Evolutionary conservation across 2,329 filamentous ascomycete species (phyloP).

Genomic region (Endothia cerciana): DNA sequence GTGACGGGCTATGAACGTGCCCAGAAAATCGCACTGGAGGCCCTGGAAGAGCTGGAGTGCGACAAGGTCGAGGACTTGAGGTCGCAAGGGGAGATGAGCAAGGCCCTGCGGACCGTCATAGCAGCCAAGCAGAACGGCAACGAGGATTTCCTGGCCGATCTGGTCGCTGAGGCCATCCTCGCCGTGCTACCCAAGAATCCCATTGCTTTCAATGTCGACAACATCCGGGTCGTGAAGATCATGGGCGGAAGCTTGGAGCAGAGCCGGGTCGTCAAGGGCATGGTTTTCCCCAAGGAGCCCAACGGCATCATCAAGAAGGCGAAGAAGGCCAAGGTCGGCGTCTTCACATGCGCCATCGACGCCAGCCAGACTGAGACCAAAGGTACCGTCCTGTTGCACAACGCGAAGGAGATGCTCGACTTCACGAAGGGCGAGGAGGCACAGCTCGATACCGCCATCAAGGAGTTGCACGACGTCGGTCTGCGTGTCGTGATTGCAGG

Average conservation of each 20-base stretch:
- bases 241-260: slow-evolving; percentile 97
- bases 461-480: slow-evolving; percentile 94
- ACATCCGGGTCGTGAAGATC: slow-evolving; percentile 98
- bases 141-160: slow-evolving; percentile 82
- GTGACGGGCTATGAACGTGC: slow-evolving; percentile 95
- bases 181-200: slow-evolving; percentile 95
- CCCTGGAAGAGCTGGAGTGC: slow-evolving; percentile 84
- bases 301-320: slow-evolving; percentile 91
- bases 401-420: slow-evolving; percentile 97
- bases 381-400: slow-evolving; percentile 94
- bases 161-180: slow-evolving; percentile 85
- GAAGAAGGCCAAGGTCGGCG: slow-evolving; percentile 89
- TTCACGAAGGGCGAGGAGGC: slow-evolving; percentile 96
- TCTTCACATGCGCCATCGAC: slow-evolving; percentile 96
- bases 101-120: slow-evolving; percentile 93
- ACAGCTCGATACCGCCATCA: slow-evolving; percentile 88
- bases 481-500: slow-evolving; percentile 91
- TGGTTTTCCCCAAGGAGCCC: slow-evolving; percentile 98
- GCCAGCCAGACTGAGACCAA: slow-evolving; percentile 97
- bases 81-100: slow-evolving; percentile 82
- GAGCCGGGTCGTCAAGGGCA: slow-evolving; percentile 92
- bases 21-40: slow-evolving; percentile 82
- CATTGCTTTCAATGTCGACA: slow-evolving; percentile 96
- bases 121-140: slow-evolving; percentile 95
- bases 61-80: slow-evolving; percentile 88